These are phyloP conservation scores for Pholiota conissans DNA, from an alignment of 768 basidiomycete species.

Conservation along the genomic window DNA sequence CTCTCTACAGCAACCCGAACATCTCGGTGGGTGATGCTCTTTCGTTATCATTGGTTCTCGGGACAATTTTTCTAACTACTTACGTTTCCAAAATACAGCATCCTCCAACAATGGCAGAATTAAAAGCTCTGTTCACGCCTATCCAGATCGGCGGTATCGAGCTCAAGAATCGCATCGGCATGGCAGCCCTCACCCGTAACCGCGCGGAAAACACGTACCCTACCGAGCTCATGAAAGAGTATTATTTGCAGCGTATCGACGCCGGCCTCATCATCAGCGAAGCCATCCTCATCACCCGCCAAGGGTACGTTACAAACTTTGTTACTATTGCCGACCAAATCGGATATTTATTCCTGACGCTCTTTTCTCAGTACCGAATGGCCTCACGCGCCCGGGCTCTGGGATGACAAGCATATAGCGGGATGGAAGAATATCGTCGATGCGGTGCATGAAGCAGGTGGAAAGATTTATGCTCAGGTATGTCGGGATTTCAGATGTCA, in stretches of 20 bases:
- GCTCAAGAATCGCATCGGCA: constrained; percentile 37
- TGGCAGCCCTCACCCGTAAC: constrained; percentile 41
- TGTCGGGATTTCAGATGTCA: neutral
- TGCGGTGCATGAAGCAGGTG: constrained; percentile 39
- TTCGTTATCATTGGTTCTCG: too few species aligned
- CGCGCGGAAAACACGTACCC: constrained; percentile 36
- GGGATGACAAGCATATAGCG: constrained; percentile 32
- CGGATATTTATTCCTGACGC: neutral
- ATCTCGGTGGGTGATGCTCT: too few species aligned
- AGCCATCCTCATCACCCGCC: constrained; percentile 29
- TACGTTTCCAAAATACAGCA: too few species aligned
- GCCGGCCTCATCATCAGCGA: constrained; percentile 37
- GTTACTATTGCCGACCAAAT: neutral
- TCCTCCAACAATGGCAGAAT: neutral
- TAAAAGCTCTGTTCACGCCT: constrained; percentile 28
- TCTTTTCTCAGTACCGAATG: constrained; percentile 31
- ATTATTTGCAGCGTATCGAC: constrained; percentile 33
- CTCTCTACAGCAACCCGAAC: too few species aligned
- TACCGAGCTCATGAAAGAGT: constrained; percentile 32
- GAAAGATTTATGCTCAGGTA: constrained; percentile 36
- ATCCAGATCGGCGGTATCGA: constrained; percentile 34
- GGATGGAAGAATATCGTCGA: constrained; percentile 40
- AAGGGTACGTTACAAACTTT: constrained; percentile 22
- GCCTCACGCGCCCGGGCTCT: constrained; percentile 38
- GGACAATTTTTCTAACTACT: neutral